Conservation (phyloP, 2,329 filamentous ascomycete genomes). For the Paraconiothyrium brasiliense region DNA sequence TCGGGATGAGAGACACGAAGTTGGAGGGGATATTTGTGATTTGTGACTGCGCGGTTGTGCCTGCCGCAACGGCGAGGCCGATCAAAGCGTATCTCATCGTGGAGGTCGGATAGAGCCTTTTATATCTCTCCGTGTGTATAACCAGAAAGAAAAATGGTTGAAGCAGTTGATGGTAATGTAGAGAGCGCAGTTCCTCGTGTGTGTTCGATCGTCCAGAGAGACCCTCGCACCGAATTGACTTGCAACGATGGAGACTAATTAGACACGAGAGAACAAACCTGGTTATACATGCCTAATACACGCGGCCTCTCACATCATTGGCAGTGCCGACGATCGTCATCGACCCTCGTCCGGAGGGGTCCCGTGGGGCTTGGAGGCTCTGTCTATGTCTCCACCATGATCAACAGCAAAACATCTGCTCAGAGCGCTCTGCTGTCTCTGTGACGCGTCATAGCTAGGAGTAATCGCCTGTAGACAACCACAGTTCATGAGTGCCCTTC, state of each 20-base stretch:
- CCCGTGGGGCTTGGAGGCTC: constrained; percentile 1
- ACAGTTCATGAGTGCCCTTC: not conserved
- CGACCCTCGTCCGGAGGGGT: constrained; percentile 12
- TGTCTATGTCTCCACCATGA: not conserved
- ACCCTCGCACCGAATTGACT: not conserved
- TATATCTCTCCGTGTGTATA: not conserved
- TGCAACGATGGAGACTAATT: too few relatives aligned
- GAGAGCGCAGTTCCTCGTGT: not conserved
- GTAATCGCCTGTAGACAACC: not conserved
- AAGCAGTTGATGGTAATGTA: not conserved
- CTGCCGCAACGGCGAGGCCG: constrained; percentile 18
- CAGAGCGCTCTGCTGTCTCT: not conserved
- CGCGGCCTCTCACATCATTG: constrained; percentile 12
- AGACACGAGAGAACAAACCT: not conserved
- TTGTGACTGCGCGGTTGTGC: not conserved
- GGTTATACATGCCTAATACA: constrained; percentile 18
- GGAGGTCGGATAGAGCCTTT: not conserved
- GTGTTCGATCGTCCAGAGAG: not conserved
- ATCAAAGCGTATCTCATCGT: constrained; percentile 16
- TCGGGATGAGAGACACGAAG: constrained; percentile 2
- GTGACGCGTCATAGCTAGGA: constrained; percentile 3
- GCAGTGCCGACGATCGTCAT: constrained; percentile 5
- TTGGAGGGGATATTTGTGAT: constrained; percentile 1
- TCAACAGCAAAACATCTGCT: not conserved
- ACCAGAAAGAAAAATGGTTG: not conserved